Base-by-base conservation (phyloP, 164 flowering plant species). In the Cinnamomum chago region DNA sequence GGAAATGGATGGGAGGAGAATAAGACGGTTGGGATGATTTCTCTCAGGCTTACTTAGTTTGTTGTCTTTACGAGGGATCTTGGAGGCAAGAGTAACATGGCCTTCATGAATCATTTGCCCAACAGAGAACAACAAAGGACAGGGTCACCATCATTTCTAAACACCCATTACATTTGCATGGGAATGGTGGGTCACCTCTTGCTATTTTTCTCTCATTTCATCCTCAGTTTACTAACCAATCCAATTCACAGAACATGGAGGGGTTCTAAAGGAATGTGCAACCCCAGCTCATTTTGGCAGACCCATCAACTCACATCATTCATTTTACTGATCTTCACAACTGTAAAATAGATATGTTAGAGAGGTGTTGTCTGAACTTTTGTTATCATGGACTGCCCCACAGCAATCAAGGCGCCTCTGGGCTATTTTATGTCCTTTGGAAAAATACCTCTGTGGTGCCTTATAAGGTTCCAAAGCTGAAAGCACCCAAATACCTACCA, bases 211-310 rank as follows among this genome's bases (percentile, higher is more conserved):
- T 25, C 35, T 71, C 62, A 6, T 72, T 22, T n/a, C 52, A n/a
- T 58, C 40, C 47, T 58, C 35, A 20, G 11, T 72, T 47, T 50
- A 47, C 75, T 7, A 72, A 33, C 52, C 15, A 72, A 62, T 35
- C 75, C 35, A 60, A 64, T 47, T 64, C 75, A 72, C 75, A 72
- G 68, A 72, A 72, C 68, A 64, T 72, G 75, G 50, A 30, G 60
- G 15, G 40, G 69, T 67, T 18, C 33, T 51, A 62, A 28, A 15
- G 20, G 17, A 33, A 13, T 50, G 6, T 20, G 11, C 20, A 4
- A 55, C n/a, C 20, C 60, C n/a, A 55, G 3, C 60, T 15, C 60
- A 4, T 3, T 11, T 55, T 55, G 20, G 20, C 60, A 15, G 20
- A 55, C 17, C 17, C 60, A 55, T 55, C 60, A 55, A 20, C n/a